Percentiles rank a stretch among this genome's conserved stretches.
These are phyloP conservation scores for Paulownia fortunei DNA, from an alignment of 257 asterid genomes.

Conservation along the genomic window DNA sequence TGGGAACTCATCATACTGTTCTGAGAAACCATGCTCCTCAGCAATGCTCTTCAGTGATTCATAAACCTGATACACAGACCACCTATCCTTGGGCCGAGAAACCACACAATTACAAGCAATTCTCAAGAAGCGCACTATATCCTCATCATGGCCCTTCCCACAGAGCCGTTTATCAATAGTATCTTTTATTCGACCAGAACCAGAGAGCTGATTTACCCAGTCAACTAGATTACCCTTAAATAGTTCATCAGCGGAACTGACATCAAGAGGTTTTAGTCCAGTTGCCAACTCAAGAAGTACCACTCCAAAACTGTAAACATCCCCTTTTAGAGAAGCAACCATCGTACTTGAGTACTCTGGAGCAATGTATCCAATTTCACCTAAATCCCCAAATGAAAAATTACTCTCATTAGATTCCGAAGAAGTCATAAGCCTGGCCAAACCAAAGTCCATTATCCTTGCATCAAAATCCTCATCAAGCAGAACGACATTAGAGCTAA, in stretches of 20 bases:
- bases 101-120: conserved; percentile 63
- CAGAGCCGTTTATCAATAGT: conserved; percentile 47
- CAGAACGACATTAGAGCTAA: conserved; percentile 60
- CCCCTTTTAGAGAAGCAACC: conserved; percentile 82
- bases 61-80: conserved; percentile 67
- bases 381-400: conserved; percentile 63
- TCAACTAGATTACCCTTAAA: conserved; percentile 69
- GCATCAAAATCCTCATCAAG: conserved; percentile 72
- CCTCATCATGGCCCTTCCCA: conserved; percentile 61
- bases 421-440: conserved; percentile 63
- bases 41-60: conserved; percentile 57
- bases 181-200: conserved; percentile 50
- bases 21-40: conserved; percentile 59
- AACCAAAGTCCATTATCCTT: conserved; percentile 68
- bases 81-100: conserved; percentile 64
- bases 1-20: conserved; percentile 66
- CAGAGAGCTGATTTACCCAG: conserved; percentile 57
- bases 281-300: conserved; percentile 76
- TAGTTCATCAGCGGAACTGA: conserved; percentile 43
- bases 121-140: conserved; percentile 50
- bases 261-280: conserved; percentile 63
- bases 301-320: conserved; percentile 78
- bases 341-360: conserved; percentile 78
- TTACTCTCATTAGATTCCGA: conserved; percentile 64
- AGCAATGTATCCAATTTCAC: conserved; percentile 82